Evolutionary conservation across 306 rosid species (phyloP), one percentile per base, ranked within the genome.

Genomic region (Acmispon strigosus): DNA sequence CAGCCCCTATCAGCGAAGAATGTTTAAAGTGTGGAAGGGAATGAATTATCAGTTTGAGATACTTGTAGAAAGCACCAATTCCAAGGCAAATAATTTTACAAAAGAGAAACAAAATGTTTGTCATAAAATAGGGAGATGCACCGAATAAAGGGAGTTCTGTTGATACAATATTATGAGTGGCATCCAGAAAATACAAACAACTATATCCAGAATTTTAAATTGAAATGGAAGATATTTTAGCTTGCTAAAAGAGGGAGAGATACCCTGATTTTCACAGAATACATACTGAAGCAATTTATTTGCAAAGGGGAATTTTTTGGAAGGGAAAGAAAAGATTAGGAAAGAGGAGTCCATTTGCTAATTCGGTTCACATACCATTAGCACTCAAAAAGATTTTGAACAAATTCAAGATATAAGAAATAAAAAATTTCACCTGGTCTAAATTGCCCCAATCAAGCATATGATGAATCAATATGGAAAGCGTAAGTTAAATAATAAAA

Each of bases 1-100:
- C 75, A 94, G 80, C 65, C 97, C 98, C 98, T 94, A 73, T 47
- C 83, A 75, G 52, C 52, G 65, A 63, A 66, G 73, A 52, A 73
- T 71, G 64, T 39, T 39, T 39, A 39, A 39, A 39, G 45, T 44
- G 63, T 16, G 69, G 63, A 61, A 37, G 32, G 47, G 49, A 62
- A 72, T 29, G 53, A 70, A 32, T 32, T 51, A 53, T 66, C 56
- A 72, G 69, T 61, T 81, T 41, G 48, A 72, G 66, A 81, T 66
- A 42, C 61, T 75, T 53, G 54, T 13, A 47, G 10, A 48, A 75
- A 63, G 66, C 29, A 77, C 29, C 34, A 73, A 68, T 20, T 29
- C 50, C 34, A 10, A 47, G 51, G 59, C 7, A 71, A 43, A 72
- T n/a, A 67, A 29, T 57, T 45, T 55, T 51, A 37, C 55, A n/a